Base-by-base conservation (phyloP, 208 protist genomes). In the Zelonia costaricensis region DNA sequence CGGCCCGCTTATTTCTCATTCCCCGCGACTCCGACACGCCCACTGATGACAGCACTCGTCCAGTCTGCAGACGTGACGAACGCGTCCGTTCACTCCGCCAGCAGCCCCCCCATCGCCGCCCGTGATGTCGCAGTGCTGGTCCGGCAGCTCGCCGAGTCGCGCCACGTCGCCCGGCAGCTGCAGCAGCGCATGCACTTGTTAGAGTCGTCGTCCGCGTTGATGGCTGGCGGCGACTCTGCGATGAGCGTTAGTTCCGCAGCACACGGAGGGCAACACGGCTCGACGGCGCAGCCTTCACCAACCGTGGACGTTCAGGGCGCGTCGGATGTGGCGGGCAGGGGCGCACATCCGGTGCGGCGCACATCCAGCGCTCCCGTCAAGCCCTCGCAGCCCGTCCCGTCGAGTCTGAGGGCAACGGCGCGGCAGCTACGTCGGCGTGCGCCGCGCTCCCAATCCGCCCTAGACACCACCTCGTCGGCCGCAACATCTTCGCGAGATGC, bases 61-160 rank as follows among this genome's bases (percentile, higher is more conserved):
- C 10, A 42, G 36, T 42, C 10, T 42, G 15, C 36, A n/a, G n/a
- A n/a, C n/a, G n/a, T n/a, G n/a, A n/a, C 10, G 33, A 10, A 38
- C 33, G 33, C 48, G 0, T 48, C 36, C 20, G 40, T 27, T 27
- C 39, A 48, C 38, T 61, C 55, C 16, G 31, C 16, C 31, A 61
- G 12, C 55, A n/a, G 7, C 28, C 48, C 66, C 5, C 57, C 36
- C 43, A 69, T 78, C 25, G 72, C 72, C 25, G 64, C 73, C 25
- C 76, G 69, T 12, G 72, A 80, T 28, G 80, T 92, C 16, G 86
- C 82, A 3, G 79, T 82, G 46, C 72, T 93, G 28, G 82, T 90
- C 23, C 73, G 80, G 3, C 80, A 88, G 68, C 76, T 93, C 4
- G 86, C 86, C 9, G 80, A 87, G 69, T 54, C 83, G 7, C 80